Evolutionary conservation across 176 grass and related monocot species (phyloP).

Genomic region (Pontederia crassipes): DNA sequence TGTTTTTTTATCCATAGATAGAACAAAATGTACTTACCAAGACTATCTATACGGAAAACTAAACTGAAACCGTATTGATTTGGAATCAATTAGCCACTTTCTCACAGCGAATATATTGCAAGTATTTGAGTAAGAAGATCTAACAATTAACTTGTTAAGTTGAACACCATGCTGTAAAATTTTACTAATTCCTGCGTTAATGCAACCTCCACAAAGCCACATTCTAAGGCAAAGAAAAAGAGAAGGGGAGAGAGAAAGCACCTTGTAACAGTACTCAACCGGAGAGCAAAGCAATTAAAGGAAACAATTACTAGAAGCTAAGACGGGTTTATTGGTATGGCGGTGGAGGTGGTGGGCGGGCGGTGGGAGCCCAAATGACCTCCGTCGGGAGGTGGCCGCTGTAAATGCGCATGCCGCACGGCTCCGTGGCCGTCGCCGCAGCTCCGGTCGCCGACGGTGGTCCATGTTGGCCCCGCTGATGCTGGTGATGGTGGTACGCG

Average conservation of each 20-base stretch:
- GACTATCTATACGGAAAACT: no score
- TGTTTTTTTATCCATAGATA: no score
- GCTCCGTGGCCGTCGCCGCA: neutral
- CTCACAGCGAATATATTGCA: no score
- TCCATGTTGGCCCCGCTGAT: slow-evolving; percentile 14
- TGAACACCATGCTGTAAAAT: no score
- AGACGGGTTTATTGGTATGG: neutral
- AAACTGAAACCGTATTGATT: no score
- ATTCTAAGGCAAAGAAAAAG: no score
- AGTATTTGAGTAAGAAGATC: no score
- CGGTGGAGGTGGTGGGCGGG: neutral
- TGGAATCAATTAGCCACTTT: no score
- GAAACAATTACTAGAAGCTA: neutral
- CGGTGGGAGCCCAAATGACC: neutral
- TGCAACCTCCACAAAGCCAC: no score
- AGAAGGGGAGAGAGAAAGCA: neutral
- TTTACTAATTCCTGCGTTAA: no score
- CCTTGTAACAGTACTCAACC: neutral
- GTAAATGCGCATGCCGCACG: slow-evolving; percentile 10
- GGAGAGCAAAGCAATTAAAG: neutral
- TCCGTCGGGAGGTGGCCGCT: neutral
- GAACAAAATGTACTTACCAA: no score
- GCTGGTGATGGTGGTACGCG: slow-evolving; percentile 12
- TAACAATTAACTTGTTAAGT: no score
- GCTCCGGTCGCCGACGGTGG: neutral